Evolutionary conservation across 495 filamentous ascomycete genomes (phyloP), one percentile per base, ranked within the genome.

Genomic region (Letharia columbiana): DNA sequence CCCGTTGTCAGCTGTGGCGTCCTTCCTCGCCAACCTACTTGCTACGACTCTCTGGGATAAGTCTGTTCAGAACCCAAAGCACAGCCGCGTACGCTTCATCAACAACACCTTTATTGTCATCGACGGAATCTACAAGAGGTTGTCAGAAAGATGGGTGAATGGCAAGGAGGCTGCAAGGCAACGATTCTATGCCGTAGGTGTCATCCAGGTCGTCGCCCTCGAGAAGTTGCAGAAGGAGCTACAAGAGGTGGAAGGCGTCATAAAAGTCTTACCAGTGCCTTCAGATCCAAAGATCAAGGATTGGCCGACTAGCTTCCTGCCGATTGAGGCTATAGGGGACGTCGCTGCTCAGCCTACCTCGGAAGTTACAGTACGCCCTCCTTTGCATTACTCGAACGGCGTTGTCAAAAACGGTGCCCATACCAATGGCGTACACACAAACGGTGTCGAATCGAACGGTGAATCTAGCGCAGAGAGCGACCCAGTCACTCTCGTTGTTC

Each of bases 21-120:
- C 54, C 31, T 57, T 37, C 17, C 17, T 57, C 1, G 54, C 54
- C 13, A 37, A 15, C 54, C 17, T 57, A 23, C 54, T 57, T 11
- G 54, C 54, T 11, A 57, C 54, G 7, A 57, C 54, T 37, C 54
- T 57, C 54, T 57, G 54, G 54, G 54, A 57, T 17, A 37, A 37
- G 33, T 57, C 54, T 20, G 33, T 57, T 57, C 54, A 57, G 8
- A 57, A 37, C 12, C 54, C 54, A 57, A 57, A 57, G 33, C 54
- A 57, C 33, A 57, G 54, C 18, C 54, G 54, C 13, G 54, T 57
- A 37, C 54, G 54, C 54, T 57, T 57, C 33, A 57, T 57, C 54
- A 57, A 57, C 33, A 57, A 57, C 4, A 57, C 54, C 54, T 57
- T 57, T 5, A 57, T 57, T 37, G 54, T 57, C 54, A 57, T 57